Evolutionary conservation across 148 eudicot species (phyloP), one percentile per base, ranked within the genome.

Genomic region (Beta vulgaris): DNA sequence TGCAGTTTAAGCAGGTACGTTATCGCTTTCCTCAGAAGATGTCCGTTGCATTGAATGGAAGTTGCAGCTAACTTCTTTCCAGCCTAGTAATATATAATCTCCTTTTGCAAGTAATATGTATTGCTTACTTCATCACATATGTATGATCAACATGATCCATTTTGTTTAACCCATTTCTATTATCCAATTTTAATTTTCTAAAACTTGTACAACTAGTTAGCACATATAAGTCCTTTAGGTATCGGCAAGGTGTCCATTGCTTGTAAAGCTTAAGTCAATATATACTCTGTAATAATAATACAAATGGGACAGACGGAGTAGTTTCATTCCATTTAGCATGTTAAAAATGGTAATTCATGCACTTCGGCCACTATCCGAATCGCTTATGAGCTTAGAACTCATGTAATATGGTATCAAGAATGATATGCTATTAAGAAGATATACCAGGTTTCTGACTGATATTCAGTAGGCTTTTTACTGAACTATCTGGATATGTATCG

Each of bases 1-100:
- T 93, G 72, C 88, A 76, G 34, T 90, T 93, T 75, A 93, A 90
- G 88, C 91, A 81, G 93, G 98, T 90, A 88, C 28, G 25, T 9
- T 46, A 49, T 37, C 29, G 42, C 57, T 54, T 40, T 69, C 28
- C 60, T 60, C 7, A 34, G 26, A 19, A 55, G 35, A 51, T 69
- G 59, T 34, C 0, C 31, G 11, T 39, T 19, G 3, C 48, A 28
- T 15, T 62, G 70, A 21, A n/a, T 35, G 43, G 60, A 3, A n/a
- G 63, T 31, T 57, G 53, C 75, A 37, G 34, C 21, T 16, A 13
- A 3, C 9, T 51, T 21, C 59, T 32, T 58, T 60, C 55, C 11
- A 26, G 35, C 64, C 40, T 32, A 34, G 26, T n/a, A 53, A 3
- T 18, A 6, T n/a, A 16, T 1, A 53, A 21, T 53, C 7, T 18